Conservation (phyloP, 768 basidiomycete genomes). For the Kwoniella dejecticola region DNA sequence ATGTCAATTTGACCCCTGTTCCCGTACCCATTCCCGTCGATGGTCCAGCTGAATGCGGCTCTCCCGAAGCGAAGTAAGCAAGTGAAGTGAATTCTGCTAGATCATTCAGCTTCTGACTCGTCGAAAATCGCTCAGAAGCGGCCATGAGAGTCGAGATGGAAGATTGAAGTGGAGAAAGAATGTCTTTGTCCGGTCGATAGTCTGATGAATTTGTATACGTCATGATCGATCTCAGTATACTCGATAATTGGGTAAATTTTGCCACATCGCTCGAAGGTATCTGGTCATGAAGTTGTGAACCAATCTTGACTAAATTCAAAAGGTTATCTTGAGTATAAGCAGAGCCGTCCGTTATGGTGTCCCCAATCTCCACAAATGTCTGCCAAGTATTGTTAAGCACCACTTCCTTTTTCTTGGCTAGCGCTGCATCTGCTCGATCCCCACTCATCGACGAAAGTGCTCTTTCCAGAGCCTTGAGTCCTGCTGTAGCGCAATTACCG, state of each 20-base stretch:
- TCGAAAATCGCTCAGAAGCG: constrained; percentile 66
- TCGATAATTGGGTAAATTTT: constrained; percentile 64
- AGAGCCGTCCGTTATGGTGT: constrained; percentile 33
- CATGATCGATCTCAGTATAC: constrained; percentile 70
- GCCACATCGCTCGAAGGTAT: constrained; percentile 58
- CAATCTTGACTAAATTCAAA: constrained; percentile 73
- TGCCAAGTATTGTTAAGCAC: constrained; percentile 65
- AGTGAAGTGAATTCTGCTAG: constrained; percentile 81
- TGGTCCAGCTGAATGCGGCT: constrained; percentile 60
- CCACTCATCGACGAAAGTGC: constrained; percentile 62
- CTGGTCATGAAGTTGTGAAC: constrained; percentile 63
- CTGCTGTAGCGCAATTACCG: constrained; percentile 74
- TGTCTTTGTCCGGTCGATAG: constrained; percentile 84
- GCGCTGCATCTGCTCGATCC: neutral
- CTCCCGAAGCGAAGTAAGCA: constrained; percentile 72
- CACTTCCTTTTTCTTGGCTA: constrained; percentile 56
- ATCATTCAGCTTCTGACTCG: constrained; percentile 76
- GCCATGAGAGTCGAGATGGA: constrained; percentile 72
- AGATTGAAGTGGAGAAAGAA: constrained; percentile 63
- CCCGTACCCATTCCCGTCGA: constrained; percentile 50
- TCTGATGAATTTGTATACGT: constrained; percentile 82
- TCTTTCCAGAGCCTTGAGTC: constrained; percentile 78
- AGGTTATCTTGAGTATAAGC: constrained; percentile 84
- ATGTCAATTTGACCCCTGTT: constrained; percentile 65
- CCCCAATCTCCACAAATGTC: constrained; percentile 69